Conservation (phyloP, 352 stramenopile genomes). For the Bremia lactucae region DNA sequence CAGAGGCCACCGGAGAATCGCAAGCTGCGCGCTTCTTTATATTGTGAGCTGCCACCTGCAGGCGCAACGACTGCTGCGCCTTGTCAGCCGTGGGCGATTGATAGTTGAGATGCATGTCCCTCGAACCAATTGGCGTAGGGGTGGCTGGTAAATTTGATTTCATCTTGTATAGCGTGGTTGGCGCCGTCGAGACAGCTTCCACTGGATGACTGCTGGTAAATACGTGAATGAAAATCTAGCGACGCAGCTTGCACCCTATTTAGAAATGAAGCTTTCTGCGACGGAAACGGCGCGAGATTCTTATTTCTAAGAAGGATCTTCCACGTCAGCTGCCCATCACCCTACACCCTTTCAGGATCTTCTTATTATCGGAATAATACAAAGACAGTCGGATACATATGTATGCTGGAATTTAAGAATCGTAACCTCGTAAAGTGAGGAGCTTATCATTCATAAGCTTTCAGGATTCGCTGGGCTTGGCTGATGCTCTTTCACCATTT, state of each 20-base stretch:
- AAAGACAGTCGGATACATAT: too few relatives aligned
- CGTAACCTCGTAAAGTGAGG: too few relatives aligned
- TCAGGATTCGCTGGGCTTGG: too few relatives aligned
- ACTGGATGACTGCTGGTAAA: constrained; percentile 8
- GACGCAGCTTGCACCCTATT: constrained; percentile 5
- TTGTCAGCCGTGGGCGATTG: constrained; percentile 37
- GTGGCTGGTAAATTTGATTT: constrained; percentile 29
- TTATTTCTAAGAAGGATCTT: constrained; percentile 27
- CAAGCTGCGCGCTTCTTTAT: constrained; percentile 30
- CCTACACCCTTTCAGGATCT: constrained; percentile 16
- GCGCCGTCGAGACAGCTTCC: neutral
- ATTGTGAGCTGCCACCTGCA: constrained; percentile 23
- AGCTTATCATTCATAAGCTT: too few relatives aligned
- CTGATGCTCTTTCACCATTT: too few relatives aligned
- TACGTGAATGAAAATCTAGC: constrained; percentile 15
- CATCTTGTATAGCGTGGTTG: constrained; percentile 5
- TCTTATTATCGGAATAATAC: constrained; percentile 1
- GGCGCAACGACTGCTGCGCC: constrained; percentile 26
- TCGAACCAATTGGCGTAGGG: constrained; percentile 18
- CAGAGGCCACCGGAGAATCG: constrained; percentile 13
- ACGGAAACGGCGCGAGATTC: constrained; percentile 20
- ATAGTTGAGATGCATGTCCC: constrained; percentile 25
- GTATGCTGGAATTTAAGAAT: too few relatives aligned
- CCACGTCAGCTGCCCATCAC: constrained; percentile 22
- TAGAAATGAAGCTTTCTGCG: constrained; percentile 16